Base-by-base conservation (phyloP, 306 rosid genomes). In the Pueraria montana region DNA sequence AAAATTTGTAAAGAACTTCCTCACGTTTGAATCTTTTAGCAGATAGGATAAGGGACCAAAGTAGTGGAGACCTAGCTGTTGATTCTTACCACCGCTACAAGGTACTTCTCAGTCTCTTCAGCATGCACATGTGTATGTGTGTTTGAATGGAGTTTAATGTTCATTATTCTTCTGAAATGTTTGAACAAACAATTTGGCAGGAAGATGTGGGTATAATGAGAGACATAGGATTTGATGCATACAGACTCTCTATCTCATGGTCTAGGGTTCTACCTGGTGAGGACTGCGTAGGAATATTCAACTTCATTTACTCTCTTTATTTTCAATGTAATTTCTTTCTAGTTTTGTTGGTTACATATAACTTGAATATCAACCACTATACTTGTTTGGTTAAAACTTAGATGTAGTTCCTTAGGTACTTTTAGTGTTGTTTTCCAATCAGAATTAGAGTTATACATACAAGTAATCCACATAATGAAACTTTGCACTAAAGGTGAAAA, bases 201-300 rank as follows among this genome's bases (percentile, higher is more conserved):
- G 90, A 84, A 65, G 90, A 90, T 78, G 63, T 86, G 5, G 21
- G 59, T 4, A 56, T 82, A 7, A 77, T 86, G 87, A 86, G 88
- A 78, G 87, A 82, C 27, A 77, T 90, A 21, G 90, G 90, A 6
- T 74, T 87, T 50, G 69, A 86, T 50, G 78, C 90, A 23, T 84
- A 84, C 85, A 86, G 91, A 85, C 80, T 90, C 50, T 88, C 93
- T 4, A 88, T 90, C 36, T 90, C 93, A 13, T 88, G 93, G 91
- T 59, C 90, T 17, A 88, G 90, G 69, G 5, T 90, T 23, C 75
- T 90, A 69, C 90, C 93, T 7, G 49, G 94, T 90, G 72, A 84
- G 88, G 53, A 88, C 18, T 61, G 16, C 24, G 63, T 26, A 61
- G 59, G 72, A 52, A 63, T 64, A 23, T 82, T 72, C 8, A 32